Percentiles rank a stretch among this genome's conserved stretches.
phyloP scores from a whole-genome alignment of 176 grass and related monocot genomes.

The Oryza nivara region DNA sequence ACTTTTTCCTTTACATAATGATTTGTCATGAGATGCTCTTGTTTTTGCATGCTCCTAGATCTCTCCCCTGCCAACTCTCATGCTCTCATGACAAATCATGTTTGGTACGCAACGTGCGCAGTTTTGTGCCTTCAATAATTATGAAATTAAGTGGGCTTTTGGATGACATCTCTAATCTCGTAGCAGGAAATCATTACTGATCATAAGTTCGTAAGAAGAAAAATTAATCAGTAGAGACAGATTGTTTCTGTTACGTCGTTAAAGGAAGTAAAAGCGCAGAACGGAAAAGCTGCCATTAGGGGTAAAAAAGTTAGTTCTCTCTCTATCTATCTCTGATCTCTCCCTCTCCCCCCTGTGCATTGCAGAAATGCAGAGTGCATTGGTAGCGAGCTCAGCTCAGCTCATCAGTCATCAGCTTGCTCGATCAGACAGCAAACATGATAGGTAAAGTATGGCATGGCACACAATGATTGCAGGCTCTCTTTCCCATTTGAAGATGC shows the following conservation, averaged over 20 bases:
- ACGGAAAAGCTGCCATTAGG: slow-evolving; percentile 21
- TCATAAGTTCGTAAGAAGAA: not conserved
- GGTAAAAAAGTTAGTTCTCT: no score
- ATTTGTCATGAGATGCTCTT: no score
- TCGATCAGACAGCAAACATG: slow-evolving; percentile 48
- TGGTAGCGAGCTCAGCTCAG: slow-evolving; percentile 10
- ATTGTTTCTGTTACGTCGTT: slow-evolving; percentile 16
- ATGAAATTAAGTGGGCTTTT: not conserved
- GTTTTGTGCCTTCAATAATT: not conserved
- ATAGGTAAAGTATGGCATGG: slow-evolving; percentile 40
- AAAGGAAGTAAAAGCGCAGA: no score
- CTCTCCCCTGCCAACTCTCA: not conserved
- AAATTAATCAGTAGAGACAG: no score
- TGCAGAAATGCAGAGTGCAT: not conserved
- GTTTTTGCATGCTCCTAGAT: not conserved
- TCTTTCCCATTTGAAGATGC: slow-evolving; percentile 68
- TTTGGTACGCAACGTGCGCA: not conserved
- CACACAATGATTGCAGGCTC: slow-evolving; percentile 68
- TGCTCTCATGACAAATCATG: not conserved
- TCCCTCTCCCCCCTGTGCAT: not conserved
- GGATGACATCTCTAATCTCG: not conserved
- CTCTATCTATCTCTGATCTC: no score
- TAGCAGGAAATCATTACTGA: not conserved
- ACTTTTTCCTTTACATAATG: no score
- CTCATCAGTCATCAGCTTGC: slow-evolving; percentile 18